Conservation (phyloP, 1,139 yeast species). For the Taiozyma sp. region DNA sequence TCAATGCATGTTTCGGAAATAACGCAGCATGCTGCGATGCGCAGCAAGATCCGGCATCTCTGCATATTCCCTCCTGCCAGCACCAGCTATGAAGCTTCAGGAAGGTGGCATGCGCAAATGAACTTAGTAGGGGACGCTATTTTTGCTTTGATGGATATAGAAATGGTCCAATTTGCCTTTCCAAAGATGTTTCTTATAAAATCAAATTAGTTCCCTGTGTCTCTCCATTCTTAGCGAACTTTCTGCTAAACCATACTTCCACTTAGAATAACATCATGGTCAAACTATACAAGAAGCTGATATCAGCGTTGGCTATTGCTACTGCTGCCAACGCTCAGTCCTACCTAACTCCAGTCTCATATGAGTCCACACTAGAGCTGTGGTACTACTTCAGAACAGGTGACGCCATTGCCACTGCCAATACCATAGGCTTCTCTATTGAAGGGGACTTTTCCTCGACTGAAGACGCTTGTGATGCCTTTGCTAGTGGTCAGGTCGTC, state of each 20-base stretch:
- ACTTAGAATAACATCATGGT: slow-evolving; percentile 1
- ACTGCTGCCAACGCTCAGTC: slow-evolving; percentile 14
- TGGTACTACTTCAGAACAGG: slow-evolving; percentile 19
- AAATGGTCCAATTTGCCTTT: not conserved
- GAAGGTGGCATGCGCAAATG: not conserved
- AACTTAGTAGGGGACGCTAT: not conserved
- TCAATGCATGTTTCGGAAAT: not conserved
- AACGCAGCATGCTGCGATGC: not conserved
- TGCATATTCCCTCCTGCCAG: not conserved
- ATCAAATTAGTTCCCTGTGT: slow-evolving; percentile 4
- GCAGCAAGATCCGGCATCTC: not conserved
- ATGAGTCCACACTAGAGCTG: slow-evolving; percentile 10
- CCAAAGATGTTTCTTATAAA: slow-evolving; percentile 2
- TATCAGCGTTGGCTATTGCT: slow-evolving; percentile 3
- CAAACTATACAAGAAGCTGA: slow-evolving; percentile 1
- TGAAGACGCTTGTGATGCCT: slow-evolving; percentile 10
- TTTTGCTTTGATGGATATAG: not conserved
- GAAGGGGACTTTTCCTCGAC: slow-evolving; percentile 10
- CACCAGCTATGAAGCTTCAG: not conserved
- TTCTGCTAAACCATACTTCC: not conserved
- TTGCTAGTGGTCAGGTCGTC: slow-evolving; percentile 18
- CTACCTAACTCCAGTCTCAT: slow-evolving; percentile 13
- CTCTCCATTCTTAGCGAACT: not conserved
- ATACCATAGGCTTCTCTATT: slow-evolving; percentile 13
- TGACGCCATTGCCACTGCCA: slow-evolving; percentile 7